Evolutionary conservation across 345 rosid species (phyloP), one percentile per base, ranked within the genome.

Genomic region (Raphanus sativus): DNA sequence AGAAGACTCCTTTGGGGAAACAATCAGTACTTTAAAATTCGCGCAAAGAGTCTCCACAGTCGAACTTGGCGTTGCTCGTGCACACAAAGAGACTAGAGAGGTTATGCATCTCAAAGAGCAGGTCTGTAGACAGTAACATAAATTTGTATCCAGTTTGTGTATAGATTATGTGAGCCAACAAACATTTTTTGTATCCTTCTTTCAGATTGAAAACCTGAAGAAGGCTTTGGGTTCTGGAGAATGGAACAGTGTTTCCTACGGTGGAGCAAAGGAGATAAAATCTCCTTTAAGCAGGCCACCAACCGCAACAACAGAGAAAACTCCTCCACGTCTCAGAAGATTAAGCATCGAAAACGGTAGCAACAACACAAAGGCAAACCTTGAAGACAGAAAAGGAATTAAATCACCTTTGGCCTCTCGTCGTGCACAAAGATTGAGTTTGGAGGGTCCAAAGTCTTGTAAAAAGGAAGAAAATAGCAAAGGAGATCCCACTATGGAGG

Each of bases 1-100:
- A 75, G 92, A 73, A 67, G 93, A 89, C 80, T 95, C 97, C 30
- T 87, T 86, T 33, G 83, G 87, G 24, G 98, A 95, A 84, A 91
- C 98, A 54, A 62, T 92, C 16, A 91, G 96, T 80, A 95, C 99
- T 61, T 75, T 92, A 82, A 91, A 92, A 84, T 92, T 95, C 75
- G 98, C 97, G 77, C 97, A 87, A 71, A 88, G 98, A 77, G 97
- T 87, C 48, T 91, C 97, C 34, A 86, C 88, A 0, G 90, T 92
- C 13, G 97, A 92, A 79, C 97, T 89, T 62, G 98, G 99, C 6
- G 85, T 86, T 84, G 98, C 94, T 81, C 85, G 87, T 71, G 76
- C 83, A 48, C 94, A 95, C 68, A 95, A 89, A 79, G 96, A 92
- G 78, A 89, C 87, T 72, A 83, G 84, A 80, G 94, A 89, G 84